Conservation (phyloP, 1,284 basidiomycete genomes). For the Cryptococcus hybrid region DNA sequence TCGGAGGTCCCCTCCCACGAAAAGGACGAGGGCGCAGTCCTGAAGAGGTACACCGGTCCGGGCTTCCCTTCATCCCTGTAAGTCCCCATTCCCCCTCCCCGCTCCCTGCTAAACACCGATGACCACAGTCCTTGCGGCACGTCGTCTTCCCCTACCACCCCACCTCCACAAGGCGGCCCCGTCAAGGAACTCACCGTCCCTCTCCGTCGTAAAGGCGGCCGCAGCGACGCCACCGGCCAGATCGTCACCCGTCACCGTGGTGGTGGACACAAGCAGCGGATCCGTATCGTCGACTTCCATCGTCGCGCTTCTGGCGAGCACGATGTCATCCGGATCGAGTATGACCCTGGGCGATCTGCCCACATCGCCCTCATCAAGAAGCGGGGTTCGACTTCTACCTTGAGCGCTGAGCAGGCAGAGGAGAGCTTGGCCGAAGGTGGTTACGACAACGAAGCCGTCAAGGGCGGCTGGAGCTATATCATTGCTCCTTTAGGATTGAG, state of each 20-base stretch:
- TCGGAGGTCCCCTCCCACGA: conserved; percentile 22
- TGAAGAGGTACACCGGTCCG: conserved; percentile 44
- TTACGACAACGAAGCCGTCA: conserved; percentile 31
- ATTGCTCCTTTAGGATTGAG: conserved; percentile 85
- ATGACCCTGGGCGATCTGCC: conserved; percentile 89
- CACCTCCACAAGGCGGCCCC: conserved; percentile 82
- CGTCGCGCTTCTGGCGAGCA: conserved; percentile 73
- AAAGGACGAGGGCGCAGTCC: conserved; percentile 25
- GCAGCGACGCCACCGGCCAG: conserved; percentile 69
- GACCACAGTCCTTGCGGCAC: conserved; percentile 68
- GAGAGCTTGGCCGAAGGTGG: conserved; percentile 10
- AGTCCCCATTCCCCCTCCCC: conserved; percentile 10
- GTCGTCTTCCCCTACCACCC: conserved; percentile 72
- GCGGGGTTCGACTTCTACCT: conserved; percentile 37
- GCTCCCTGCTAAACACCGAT: not conserved
- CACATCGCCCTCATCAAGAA: conserved; percentile 81
- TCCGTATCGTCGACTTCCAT: conserved; percentile 85
- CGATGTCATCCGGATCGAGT: conserved; percentile 91
- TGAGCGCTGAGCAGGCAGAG: conserved; percentile 29
- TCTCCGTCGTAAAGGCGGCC: conserved; percentile 79
- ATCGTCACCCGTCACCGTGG: conserved; percentile 89
- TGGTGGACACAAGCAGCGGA: conserved; percentile 84
- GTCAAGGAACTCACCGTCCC: conserved; percentile 79
- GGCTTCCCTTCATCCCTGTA: conserved; percentile 46
- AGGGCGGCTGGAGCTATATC: conserved; percentile 69